Conservation (phyloP, 2,329 filamentous ascomycete genomes). For the Teratosphaeria zuluensis region DNA sequence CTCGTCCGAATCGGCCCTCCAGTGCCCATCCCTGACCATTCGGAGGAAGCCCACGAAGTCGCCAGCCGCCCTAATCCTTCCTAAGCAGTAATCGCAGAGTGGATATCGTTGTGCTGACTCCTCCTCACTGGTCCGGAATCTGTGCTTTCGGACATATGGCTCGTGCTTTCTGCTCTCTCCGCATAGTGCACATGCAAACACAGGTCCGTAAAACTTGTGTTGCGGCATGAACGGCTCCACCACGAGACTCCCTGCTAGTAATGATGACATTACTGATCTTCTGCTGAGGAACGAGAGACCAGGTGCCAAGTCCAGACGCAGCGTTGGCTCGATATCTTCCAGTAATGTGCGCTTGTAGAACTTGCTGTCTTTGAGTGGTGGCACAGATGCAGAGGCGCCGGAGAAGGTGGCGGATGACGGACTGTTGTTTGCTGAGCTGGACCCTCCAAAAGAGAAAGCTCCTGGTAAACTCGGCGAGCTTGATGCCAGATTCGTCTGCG, state of each 20-base stretch:
- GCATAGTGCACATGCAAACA: slow-evolving; percentile 73
- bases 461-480: slow-evolving; percentile 33
- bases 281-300: slow-evolving; percentile 89
- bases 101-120: slow-evolving; percentile 83
- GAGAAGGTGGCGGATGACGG: slow-evolving; percentile 15
- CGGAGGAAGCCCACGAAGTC: slow-evolving; percentile 87
- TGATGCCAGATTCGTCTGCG: slow-evolving; percentile 39
- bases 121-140: slow-evolving; percentile 79
- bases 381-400: slow-evolving; percentile 30
- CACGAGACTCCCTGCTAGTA: slow-evolving; percentile 75
- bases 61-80: slow-evolving; percentile 74
- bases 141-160: slow-evolving; percentile 66
- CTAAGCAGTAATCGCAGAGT: slow-evolving; percentile 79
- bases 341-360: slow-evolving; percentile 85
- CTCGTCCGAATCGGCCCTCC: slow-evolving; percentile 72
- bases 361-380: slow-evolving; percentile 73
- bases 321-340: slow-evolving; percentile 90
- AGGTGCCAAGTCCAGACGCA: slow-evolving; percentile 80
- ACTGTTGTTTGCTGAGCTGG: slow-evolving; percentile 14
- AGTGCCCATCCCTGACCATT: slow-evolving; percentile 86
- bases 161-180: slow-evolving; percentile 69
- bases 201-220: slow-evolving; percentile 45
- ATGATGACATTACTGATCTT: slow-evolving; percentile 69
- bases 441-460: slow-evolving; percentile 29
- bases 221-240: slow-evolving; percentile 66